Percentiles rank a stretch among this genome's conserved stretches.
Evolutionary conservation across 345 rosid genomes (phyloP).

Genomic region (Clarkia xantiana): DNA sequence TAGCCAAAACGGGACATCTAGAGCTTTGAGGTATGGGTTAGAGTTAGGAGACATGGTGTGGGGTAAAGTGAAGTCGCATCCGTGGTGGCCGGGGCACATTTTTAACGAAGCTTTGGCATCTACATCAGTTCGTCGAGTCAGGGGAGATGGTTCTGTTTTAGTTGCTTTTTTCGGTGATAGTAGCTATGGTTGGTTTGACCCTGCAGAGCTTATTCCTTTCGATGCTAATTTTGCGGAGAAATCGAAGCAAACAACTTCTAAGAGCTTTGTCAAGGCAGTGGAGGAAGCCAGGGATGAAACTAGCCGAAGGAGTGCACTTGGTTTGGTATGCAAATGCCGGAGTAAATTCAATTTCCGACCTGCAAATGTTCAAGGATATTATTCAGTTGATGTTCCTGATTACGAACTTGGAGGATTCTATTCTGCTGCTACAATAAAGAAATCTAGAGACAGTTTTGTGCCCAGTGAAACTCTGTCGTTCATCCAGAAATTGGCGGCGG

Average conservation of each 20-base stretch:
- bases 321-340: conserved; percentile 74
- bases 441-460: conserved; percentile 50
- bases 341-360: conserved; percentile 61
- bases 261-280: conserved; percentile 70
- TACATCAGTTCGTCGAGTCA: conserved; percentile 62
- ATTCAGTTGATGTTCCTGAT: conserved; percentile 81
- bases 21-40: conserved; percentile 70
- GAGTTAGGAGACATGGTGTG: conserved; percentile 97
- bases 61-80: conserved; percentile 99
- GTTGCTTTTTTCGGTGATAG: conserved; percentile 98
- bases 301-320: conserved; percentile 68
- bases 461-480: conserved; percentile 45
- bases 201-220: conserved; percentile 87
- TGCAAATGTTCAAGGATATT: conserved; percentile 46
- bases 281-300: conserved; percentile 94
- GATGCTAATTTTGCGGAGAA: conserved; percentile 54
- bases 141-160: conserved; percentile 72
- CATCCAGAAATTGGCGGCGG: conserved; percentile 52
- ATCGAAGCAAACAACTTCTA: conserved; percentile 46
- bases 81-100: conserved; percentile 99
- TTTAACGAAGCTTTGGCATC: conserved; percentile 81
- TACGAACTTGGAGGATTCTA: conserved; percentile 64
- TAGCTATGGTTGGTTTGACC: conserved; percentile 99
- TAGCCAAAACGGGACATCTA: conserved; percentile 40
- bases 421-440: conserved; percentile 56